A percentile compares a stretch with the other conserved stretches of the same genome.
phyloP scores from a whole-genome alignment of 768 basidiomycete species.

The Tylopilus intermedius region DNA sequence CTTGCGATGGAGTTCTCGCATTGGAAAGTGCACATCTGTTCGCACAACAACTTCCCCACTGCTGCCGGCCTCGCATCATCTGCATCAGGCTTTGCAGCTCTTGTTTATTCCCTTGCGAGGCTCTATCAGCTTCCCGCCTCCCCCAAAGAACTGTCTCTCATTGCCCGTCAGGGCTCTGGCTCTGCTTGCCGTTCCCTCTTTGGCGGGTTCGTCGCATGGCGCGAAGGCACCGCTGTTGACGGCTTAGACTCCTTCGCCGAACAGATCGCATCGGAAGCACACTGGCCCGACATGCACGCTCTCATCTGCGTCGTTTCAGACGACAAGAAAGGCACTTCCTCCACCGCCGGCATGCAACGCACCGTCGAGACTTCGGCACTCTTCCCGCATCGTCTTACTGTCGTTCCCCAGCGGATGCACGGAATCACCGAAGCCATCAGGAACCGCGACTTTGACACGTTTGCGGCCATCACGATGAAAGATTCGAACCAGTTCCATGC shows the following conservation, averaged over 20 bases:
- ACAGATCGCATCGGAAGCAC: conserved; percentile 73
- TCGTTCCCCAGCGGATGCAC: conserved; percentile 87
- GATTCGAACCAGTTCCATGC: conserved; percentile 99
- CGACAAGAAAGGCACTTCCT: conserved; percentile 93
- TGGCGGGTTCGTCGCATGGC: conserved; percentile 96
- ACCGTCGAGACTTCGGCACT: conserved; percentile 90
- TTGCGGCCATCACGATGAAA: conserved; percentile 90
- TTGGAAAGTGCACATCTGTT: conserved; percentile 81
- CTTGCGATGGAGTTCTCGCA: conserved; percentile 15
- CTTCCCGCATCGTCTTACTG: conserved; percentile 83
- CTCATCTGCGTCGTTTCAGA: conserved; percentile 96
- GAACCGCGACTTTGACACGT: conserved; percentile 76
- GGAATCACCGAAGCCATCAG: conserved; percentile 77
- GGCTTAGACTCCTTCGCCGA: conserved; percentile 87
- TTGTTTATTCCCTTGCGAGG: conserved; percentile 81
- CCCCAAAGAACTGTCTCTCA: conserved; percentile 80
- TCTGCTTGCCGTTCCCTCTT: conserved; percentile 97
- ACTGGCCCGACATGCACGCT: conserved; percentile 96
- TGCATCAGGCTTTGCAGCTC: conserved; percentile 94
- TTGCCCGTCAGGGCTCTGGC: conserved; percentile 95
- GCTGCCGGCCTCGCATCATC: conserved; percentile 97
- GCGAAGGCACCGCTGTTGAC: conserved; percentile 46
- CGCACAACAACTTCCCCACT: conserved; percentile 98
- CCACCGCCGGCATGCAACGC: conserved; percentile 95
- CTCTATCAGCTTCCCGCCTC: conserved; percentile 79